Conservation (phyloP, 106 monocot species). For the Dendrobium nobile region DNA sequence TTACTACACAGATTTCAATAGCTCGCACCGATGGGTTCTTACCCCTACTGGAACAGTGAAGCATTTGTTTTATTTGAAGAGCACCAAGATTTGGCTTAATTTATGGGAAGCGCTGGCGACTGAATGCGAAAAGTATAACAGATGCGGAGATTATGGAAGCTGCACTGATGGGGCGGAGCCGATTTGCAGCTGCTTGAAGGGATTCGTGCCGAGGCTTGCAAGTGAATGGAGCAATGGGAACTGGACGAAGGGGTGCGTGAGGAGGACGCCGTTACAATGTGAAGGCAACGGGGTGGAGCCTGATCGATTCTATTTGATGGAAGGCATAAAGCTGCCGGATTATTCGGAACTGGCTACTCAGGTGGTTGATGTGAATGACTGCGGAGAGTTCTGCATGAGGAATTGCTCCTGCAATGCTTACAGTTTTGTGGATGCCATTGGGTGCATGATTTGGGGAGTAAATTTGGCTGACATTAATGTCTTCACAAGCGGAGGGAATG, state of each 20-base stretch:
- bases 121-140: constrained; percentile 1
- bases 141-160: constrained; percentile 6
- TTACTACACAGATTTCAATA: constrained; percentile 3
- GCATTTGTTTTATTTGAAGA: not conserved
- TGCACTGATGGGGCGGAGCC: constrained; percentile 14
- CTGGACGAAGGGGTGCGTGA: constrained; percentile 24
- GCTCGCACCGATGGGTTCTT: not conserved
- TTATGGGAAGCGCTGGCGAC: not conserved
- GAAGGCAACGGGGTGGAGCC: not conserved
- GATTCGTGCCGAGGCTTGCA: constrained; percentile 6
- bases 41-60: not conserved
- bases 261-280: constrained; percentile 23
- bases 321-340: constrained; percentile 27
- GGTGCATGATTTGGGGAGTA: constrained; percentile 14
- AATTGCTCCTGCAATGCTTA: constrained; percentile 31
- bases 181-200: constrained; percentile 19
- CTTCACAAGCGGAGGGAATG: constrained; percentile 16
- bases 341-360: not conserved
- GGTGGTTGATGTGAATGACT: not conserved
- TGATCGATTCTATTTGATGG: constrained; percentile 21
- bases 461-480: constrained; percentile 3
- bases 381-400: constrained; percentile 6
- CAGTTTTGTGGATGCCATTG: constrained; percentile 8
- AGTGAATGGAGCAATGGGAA: constrained; percentile 26
- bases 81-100: not conserved